Evolutionary conservation across 2,329 filamentous ascomycete genomes (phyloP), one percentile per base, ranked within the genome.

Genomic region (Penicillium sp.): DNA sequence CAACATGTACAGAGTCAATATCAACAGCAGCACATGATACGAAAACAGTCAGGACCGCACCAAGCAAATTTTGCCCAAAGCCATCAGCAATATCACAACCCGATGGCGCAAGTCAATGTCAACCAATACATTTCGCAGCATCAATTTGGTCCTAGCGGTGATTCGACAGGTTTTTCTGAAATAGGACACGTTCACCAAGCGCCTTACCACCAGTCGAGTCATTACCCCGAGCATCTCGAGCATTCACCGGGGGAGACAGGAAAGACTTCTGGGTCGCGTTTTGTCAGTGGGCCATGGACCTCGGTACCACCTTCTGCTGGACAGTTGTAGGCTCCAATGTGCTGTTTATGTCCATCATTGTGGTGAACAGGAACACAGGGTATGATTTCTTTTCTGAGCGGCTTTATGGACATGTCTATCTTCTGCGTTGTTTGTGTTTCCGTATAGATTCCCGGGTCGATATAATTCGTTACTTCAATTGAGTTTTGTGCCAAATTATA

Each of bases 211-310:
- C 56, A 54, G n/a, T 4, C 38, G 5, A 22, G 45, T 16, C 32
- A 35, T 13, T 14, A 48, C 2, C 32, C 39, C 26, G 32, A 37
- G 11, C 38, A 47, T 7, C 20, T 38, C 18, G 34, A 34, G 13
- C 38, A 43, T 13, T 24, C 46, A 5, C 22, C 5, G 2, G 45
- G 32, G 16, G 32, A 42, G 58, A 6, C 53, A 50, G 14, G 57
- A 57, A 16, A 38, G 32, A 31, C 42, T 5, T 64, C 65, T 3
- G 66, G 68, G 56, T 57, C 66, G n/a, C 66, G 67, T n/a, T 70
- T 70, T 39, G 61, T 70, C 7, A 70, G 66, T 53, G 68, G 67
- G 10, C 66, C 67, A 14, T 70, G 66, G 67, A 58, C 65, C 1
- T 49, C 58, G 10, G 60, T 55, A 13, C 57, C 60, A 11, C 57